These are phyloP conservation scores for Beauveria pseudobassiana DNA, from an alignment of 2,329 filamentous ascomycete species.

Conservation along the genomic window DNA sequence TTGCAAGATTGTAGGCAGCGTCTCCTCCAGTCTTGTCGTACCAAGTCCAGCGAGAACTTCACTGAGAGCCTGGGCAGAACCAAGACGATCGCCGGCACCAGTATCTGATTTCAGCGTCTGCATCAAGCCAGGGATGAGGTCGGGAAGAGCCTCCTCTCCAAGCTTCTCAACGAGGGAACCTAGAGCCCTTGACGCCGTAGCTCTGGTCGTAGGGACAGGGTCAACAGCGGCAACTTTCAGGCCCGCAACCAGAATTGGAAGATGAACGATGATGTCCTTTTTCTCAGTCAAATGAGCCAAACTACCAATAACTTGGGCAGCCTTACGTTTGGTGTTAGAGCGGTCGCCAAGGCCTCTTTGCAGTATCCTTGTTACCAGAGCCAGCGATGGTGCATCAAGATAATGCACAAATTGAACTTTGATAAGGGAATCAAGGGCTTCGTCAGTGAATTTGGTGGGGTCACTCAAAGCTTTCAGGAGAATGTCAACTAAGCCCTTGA, in stretches of 20 bases:
- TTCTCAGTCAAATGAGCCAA: slow-evolving; percentile 94
- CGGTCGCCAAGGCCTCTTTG: slow-evolving; percentile 86
- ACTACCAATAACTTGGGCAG: slow-evolving; percentile 95
- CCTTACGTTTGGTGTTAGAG: slow-evolving; percentile 92
- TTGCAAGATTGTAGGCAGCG: slow-evolving; percentile 88
- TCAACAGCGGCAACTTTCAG: slow-evolving; percentile 86
- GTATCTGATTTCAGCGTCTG: slow-evolving; percentile 95
- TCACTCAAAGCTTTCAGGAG: slow-evolving; percentile 95
- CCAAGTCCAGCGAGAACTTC: slow-evolving; percentile 94
- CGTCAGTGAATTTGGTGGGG: slow-evolving; percentile 93
- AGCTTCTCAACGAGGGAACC: slow-evolving; percentile 97
- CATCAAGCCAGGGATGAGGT: slow-evolving; percentile 97
- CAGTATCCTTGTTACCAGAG: slow-evolving; percentile 88
- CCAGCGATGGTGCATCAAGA: slow-evolving; percentile 91
- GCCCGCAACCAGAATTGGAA: slow-evolving; percentile 87
- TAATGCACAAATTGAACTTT: slow-evolving; percentile 99
- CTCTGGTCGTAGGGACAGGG: slow-evolving; percentile 90
- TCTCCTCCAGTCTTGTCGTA: slow-evolving; percentile 88
- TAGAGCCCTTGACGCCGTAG: slow-evolving; percentile 90
- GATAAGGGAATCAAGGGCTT: slow-evolving; percentile 87
- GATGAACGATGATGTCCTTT: slow-evolving; percentile 83
- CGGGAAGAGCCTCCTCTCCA: slow-evolving; percentile 90
- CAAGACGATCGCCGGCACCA: slow-evolving; percentile 89
- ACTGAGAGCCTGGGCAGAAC: slow-evolving; percentile 90
- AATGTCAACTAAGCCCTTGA: slow-evolving; percentile 85